Percentiles rank a stretch among this genome's conserved stretches.
Conservation (phyloP, 2,329 filamentous ascomycete genomes). For the Coniochaeta prunicola region DNA sequence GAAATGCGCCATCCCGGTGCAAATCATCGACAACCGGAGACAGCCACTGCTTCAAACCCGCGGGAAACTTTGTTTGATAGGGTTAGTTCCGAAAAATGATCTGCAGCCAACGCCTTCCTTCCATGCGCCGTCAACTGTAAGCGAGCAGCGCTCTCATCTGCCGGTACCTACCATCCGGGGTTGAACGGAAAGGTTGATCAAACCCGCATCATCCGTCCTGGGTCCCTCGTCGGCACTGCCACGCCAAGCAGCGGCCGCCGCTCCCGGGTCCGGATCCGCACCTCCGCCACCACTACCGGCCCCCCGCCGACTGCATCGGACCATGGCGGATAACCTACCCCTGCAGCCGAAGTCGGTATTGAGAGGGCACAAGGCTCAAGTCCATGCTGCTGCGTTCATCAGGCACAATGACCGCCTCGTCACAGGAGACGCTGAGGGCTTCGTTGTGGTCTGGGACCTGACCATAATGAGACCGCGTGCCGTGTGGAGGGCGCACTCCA, state of each 20-base stretch:
- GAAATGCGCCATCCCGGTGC: not conserved
- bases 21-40: not conserved
- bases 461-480: constrained; percentile 71
- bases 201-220: not conserved
- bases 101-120: not conserved
- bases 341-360: constrained; percentile 58
- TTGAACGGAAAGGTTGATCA: not conserved
- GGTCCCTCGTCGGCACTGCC: not conserved
- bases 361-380: constrained; percentile 74
- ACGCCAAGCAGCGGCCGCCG: not conserved
- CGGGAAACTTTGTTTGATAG: not conserved
- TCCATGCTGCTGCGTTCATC: constrained; percentile 71
- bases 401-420: constrained; percentile 67
- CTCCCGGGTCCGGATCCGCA: not conserved
- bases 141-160: no score
- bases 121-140: not conserved
- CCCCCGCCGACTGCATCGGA: not conserved
- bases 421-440: constrained; percentile 86
- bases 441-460: constrained; percentile 79
- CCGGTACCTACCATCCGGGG: not conserved
- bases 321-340: constrained; percentile 7
- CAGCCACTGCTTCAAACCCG: not conserved
- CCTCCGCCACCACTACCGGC: not conserved
- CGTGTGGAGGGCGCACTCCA: constrained; percentile 81
- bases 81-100: not conserved